phyloP scores from a whole-genome alignment of 1,139 yeast genomes.

The Taphrina sp. region DNA sequence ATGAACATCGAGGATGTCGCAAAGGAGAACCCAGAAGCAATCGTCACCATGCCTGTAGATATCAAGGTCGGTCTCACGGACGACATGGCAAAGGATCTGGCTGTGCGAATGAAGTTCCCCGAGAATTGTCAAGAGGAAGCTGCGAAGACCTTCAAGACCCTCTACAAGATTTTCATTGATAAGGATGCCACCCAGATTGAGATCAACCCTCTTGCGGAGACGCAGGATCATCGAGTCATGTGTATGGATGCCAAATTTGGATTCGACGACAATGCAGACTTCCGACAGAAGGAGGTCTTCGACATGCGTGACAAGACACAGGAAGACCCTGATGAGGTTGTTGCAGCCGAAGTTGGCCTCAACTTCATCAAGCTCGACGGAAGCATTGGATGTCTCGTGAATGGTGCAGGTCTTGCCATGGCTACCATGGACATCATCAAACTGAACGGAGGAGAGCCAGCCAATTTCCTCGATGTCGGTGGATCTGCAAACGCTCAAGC shows the following conservation, averaged over 20 bases:
- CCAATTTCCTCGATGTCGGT: conserved; percentile 98
- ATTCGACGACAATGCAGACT: conserved; percentile 93
- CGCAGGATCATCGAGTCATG: conserved; percentile 81
- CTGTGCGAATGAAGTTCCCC: conserved; percentile 78
- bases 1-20: conserved; percentile 99
- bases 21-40: conserved; percentile 83
- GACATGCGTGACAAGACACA: conserved; percentile 95
- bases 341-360: conserved; percentile 83
- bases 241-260: conserved; percentile 99
- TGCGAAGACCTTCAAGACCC: conserved; percentile 78
- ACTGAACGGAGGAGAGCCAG: conserved; percentile 98
- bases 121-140: conserved; percentile 78
- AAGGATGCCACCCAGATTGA: conserved; percentile 97
- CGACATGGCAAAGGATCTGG: conserved; percentile 70
- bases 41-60: conserved; percentile 80
- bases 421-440: conserved; percentile 99
- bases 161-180: conserved; percentile 83
- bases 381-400: conserved; percentile 91
- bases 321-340: conserved; percentile 97
- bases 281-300: conserved; percentile 92
- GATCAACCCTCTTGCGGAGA: conserved; percentile 96
- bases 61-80: conserved; percentile 79
- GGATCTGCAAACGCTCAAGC: conserved; percentile 99
- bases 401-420: conserved; percentile 99
- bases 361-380: conserved; percentile 98